Percentiles rank a stretch among this genome's conserved stretches.
Evolutionary conservation across 805 yeast species (phyloP).

Genomic region (Blastobotrys muscicola): DNA sequence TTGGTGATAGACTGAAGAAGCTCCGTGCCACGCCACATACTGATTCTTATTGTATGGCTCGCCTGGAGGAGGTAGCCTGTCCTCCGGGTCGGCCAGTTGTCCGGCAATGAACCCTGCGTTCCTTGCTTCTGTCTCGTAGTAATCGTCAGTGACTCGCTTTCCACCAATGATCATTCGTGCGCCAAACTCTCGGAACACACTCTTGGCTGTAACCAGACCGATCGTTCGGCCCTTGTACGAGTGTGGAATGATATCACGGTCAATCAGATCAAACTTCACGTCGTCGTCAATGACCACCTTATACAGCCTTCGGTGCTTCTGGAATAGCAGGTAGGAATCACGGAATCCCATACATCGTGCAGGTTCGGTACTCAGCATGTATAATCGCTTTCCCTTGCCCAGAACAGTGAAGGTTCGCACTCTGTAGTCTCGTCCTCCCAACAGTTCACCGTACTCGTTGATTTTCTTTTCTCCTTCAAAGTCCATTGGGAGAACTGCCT

Average conservation of each 20-base stretch:
- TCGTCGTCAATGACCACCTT: constrained; percentile 65
- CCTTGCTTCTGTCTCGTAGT: constrained; percentile 55
- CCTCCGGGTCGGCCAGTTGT: constrained; percentile 60
- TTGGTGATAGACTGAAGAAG: constrained; percentile 34
- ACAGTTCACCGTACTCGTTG: constrained; percentile 52
- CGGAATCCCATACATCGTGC: constrained; percentile 92
- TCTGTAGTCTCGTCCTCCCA: constrained; percentile 66
- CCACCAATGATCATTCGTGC: constrained; percentile 76
- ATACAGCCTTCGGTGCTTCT: constrained; percentile 67
- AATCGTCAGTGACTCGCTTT: constrained; percentile 73
- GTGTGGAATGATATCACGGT: constrained; percentile 72
- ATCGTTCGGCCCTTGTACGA: constrained; percentile 87
- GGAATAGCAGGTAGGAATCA: constrained; percentile 82
- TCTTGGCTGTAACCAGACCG: constrained; percentile 82
- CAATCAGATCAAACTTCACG: constrained; percentile 75
- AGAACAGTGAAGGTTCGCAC: constrained; percentile 34
- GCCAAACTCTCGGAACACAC: constrained; percentile 87
- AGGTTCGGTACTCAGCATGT: constrained; percentile 92
- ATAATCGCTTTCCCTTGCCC: constrained; percentile 61
- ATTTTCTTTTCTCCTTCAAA: constrained; percentile 71
- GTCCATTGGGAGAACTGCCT: constrained; percentile 68
- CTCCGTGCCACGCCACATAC: constrained; percentile 47
- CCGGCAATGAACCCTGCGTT: constrained; percentile 59
- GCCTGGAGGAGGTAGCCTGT: constrained; percentile 35
- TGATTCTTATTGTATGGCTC: constrained; percentile 38